Percentiles rank a stretch among this genome's conserved stretches.
Conservation (phyloP, 2,329 filamentous ascomycete genomes). For the Exophiala xenobiotica region DNA sequence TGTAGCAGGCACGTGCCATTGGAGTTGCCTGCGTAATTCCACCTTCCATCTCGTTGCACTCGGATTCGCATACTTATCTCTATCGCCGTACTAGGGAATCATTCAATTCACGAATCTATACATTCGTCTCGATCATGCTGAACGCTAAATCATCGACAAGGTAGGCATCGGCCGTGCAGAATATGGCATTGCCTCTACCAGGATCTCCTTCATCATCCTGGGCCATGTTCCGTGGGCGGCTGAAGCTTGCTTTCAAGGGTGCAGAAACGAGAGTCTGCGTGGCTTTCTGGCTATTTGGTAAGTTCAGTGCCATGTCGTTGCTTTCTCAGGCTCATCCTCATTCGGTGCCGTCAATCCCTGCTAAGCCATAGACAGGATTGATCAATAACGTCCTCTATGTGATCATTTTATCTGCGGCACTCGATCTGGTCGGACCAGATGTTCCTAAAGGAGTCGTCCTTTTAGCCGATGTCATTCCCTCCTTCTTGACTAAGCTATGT, state of each 20-base stretch:
- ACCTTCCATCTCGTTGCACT: too few relatives aligned
- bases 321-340: too few relatives aligned
- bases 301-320: too few relatives aligned
- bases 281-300: constrained; percentile 95
- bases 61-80: too few relatives aligned
- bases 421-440: constrained; percentile 84
- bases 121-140: too few relatives aligned
- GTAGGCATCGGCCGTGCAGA: background rate
- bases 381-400: constrained; percentile 99
- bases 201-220: constrained; percentile 65
- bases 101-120: too few relatives aligned
- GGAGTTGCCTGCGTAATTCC: too few relatives aligned
- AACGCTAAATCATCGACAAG: constrained; percentile 25
- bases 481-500: constrained; percentile 81
- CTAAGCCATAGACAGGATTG: constrained; percentile 56
- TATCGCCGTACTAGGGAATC: too few relatives aligned
- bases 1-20: too few relatives aligned
- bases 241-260: constrained; percentile 63
- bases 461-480: constrained; percentile 87
- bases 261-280: constrained; percentile 69
- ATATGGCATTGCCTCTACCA: constrained; percentile 52
- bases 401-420: constrained; percentile 89
- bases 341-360: background rate
- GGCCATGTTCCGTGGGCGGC: constrained; percentile 67
- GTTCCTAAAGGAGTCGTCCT: constrained; percentile 91